Conservation (phyloP, 768 basidiomycete species). For the Suillus weaverae region DNA sequence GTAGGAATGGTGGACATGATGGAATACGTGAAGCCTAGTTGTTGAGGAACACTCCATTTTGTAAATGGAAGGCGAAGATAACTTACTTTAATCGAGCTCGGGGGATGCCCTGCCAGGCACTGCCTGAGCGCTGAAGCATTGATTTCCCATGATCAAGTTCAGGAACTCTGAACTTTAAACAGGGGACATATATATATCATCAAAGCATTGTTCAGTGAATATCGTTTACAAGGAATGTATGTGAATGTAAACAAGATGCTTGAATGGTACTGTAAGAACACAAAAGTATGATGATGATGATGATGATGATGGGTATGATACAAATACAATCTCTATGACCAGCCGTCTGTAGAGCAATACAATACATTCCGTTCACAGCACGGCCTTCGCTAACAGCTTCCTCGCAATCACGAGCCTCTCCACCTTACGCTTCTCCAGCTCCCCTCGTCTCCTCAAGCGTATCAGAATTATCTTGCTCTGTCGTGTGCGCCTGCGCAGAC, state of each 20-base stretch:
- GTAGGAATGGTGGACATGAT: constrained; percentile 4
- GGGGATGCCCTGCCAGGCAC: no score
- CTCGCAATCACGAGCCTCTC: neutral
- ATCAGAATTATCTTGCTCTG: constrained; percentile 23
- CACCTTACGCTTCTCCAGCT: neutral
- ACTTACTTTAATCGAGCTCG: no score
- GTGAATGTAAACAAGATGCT: neutral
- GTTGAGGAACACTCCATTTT: neutral
- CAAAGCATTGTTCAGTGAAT: neutral
- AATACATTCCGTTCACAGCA: neutral
- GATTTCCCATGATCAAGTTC: no score
- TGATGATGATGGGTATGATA: neutral
- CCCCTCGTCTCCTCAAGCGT: constrained; percentile 2
- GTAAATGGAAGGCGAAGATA: neutral
- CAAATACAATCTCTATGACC: constrained; percentile 1
- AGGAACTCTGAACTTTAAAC: neutral
- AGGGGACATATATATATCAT: neutral
- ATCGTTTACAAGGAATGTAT: neutral
- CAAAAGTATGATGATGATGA: neutral
- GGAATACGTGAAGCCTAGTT: neutral
- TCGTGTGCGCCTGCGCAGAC: constrained; percentile 20
- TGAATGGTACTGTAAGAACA: neutral
- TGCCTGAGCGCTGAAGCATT: no score
- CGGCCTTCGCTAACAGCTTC: neutral
- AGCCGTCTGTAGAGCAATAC: neutral